phyloP scores from a whole-genome alignment of 2,329 filamentous ascomycete genomes.

The Elsinoe perseae region DNA sequence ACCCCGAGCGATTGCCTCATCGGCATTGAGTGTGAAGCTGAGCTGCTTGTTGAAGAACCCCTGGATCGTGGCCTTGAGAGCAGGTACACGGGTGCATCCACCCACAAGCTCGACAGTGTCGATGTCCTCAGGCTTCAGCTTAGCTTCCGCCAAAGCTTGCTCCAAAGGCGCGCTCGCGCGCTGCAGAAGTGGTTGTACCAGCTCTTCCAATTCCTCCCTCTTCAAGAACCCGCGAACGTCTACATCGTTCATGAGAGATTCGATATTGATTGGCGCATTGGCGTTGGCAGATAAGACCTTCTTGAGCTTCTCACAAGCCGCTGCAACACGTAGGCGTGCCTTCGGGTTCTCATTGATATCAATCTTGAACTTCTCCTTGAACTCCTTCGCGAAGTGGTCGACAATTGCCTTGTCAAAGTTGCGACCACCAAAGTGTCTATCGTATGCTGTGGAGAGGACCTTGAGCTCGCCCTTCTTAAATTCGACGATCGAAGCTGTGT shows the following conservation, averaged over 20 bases:
- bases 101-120: slow-evolving; percentile 90
- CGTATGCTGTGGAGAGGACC: slow-evolving; percentile 85
- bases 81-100: slow-evolving; percentile 86
- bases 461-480: slow-evolving; percentile 94
- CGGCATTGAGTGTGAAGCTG: slow-evolving; percentile 95
- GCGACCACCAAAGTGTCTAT: slow-evolving; percentile 93
- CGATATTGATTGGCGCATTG: slow-evolving; percentile 85
- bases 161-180: slow-evolving; percentile 69
- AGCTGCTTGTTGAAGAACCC: slow-evolving; percentile 86
- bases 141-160: slow-evolving; percentile 88
- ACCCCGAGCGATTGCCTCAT: slow-evolving; percentile 91
- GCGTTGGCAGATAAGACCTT: slow-evolving; percentile 96
- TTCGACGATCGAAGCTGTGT: slow-evolving; percentile 88
- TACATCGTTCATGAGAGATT: slow-evolving; percentile 96
- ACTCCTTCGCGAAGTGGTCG: slow-evolving; percentile 90
- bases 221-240: slow-evolving; percentile 86
- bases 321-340: slow-evolving; percentile 76
- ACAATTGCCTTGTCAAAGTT: slow-evolving; percentile 94
- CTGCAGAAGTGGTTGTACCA: slow-evolving; percentile 75
- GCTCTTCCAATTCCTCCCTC: slow-evolving; percentile 85
- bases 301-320: slow-evolving; percentile 94
- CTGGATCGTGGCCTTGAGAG: slow-evolving; percentile 83
- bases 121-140: slow-evolving; percentile 84
- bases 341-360: slow-evolving; percentile 88
- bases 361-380: slow-evolving; percentile 96